Evolutionary conservation across 2,329 filamentous ascomycete species (phyloP).

Genomic region (Fusarium sp.): DNA sequence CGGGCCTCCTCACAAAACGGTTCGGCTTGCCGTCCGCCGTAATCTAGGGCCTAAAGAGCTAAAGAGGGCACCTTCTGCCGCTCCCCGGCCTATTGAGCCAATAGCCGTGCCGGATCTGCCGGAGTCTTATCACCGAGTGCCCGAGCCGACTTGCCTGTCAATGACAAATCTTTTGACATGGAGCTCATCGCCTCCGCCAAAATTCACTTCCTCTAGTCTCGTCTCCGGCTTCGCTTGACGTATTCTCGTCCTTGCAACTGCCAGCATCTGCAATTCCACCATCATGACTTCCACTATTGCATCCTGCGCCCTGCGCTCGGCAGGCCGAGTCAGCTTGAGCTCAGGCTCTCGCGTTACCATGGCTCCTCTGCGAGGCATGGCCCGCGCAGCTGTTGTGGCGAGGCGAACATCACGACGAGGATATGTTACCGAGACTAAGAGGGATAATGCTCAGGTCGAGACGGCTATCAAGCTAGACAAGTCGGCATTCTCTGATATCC

Average conservation of each 20-base stretch:
- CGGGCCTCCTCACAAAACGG: constrained; percentile 27
- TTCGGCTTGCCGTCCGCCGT: constrained; percentile 23
- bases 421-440: constrained; percentile 88
- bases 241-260: constrained; percentile 43
- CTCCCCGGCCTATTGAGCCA: constrained; percentile 47
- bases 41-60: constrained; percentile 28
- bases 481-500: constrained; percentile 78
- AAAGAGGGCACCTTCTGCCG: constrained; percentile 31
- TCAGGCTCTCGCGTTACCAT: constrained; percentile 57
- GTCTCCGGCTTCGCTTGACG: constrained; percentile 37
- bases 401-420: constrained; percentile 62
- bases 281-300: constrained; percentile 74
- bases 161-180: constrained; percentile 55
- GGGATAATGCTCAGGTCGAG: constrained; percentile 85
- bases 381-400: constrained; percentile 50
- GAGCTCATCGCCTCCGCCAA: constrained; percentile 41
- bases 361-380: constrained; percentile 49
- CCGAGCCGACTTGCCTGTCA: constrained; percentile 53
- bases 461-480: constrained; percentile 89
- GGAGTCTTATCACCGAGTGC: constrained; percentile 54
- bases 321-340: constrained; percentile 70
- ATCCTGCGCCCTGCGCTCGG: constrained; percentile 80
- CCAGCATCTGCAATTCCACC: constrained; percentile 37
- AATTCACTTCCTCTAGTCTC: constrained; percentile 43
- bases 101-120: constrained; percentile 46